These are phyloP conservation scores for Centrapalus pauciflorus DNA, from an alignment of 129 eudicot genomes.

Conservation along the genomic window DNA sequence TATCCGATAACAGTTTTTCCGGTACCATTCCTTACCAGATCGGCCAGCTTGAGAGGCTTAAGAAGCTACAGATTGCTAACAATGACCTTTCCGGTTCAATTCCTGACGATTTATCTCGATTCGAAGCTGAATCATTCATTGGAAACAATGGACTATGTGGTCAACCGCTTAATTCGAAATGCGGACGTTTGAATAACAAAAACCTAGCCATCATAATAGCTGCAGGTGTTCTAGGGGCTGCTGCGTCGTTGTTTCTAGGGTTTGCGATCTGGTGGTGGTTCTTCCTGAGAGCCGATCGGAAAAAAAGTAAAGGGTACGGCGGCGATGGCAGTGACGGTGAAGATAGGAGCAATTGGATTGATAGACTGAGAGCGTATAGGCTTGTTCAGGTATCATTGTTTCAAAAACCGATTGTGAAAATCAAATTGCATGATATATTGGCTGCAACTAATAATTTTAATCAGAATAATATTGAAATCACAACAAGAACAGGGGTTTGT, in stretches of 20 bases:
- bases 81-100: conserved; percentile 54
- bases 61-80: conserved; percentile 36
- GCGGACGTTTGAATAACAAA: conserved; percentile 44
- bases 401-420: conserved; percentile 61
- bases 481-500: conserved; percentile 63
- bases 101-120: conserved; percentile 46
- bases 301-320: conserved; percentile 25
- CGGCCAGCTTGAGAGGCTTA: conserved; percentile 57
- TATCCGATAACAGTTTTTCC: conserved; percentile 45
- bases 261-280: conserved; percentile 74
- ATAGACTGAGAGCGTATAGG: conserved; percentile 45
- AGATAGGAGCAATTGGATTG: conserved; percentile 49
- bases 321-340: conserved; percentile 27
- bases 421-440: conserved; percentile 53
- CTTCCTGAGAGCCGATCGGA: conserved; percentile 29
- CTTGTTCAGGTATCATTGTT: conserved; percentile 62
- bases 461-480: conserved; percentile 27
- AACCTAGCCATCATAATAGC: conserved; percentile 55
- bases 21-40: conserved; percentile 57
- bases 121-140: conserved; percentile 28
- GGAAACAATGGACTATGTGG: conserved; percentile 75
- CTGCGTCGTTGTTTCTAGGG: conserved; percentile 49
- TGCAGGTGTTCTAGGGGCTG: conserved; percentile 65
- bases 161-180: conserved; percentile 39
- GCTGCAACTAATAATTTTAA: conserved; percentile 48